Base-by-base conservation (phyloP, 1,284 basidiomycete genomes). In the Mycena sp. region DNA sequence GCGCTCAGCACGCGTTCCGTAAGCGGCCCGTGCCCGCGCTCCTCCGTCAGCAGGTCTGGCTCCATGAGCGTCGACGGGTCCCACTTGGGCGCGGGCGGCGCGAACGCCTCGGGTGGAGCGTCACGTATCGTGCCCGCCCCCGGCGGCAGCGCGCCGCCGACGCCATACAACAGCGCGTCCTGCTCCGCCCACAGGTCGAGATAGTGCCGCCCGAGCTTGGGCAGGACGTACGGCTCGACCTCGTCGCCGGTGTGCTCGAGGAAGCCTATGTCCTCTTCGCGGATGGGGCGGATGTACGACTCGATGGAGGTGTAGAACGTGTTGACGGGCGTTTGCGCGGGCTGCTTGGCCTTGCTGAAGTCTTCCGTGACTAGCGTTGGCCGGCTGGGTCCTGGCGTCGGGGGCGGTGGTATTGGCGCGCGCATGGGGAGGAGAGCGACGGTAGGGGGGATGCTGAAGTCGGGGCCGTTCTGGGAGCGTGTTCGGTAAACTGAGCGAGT, bases 181-280 rank as follows among this genome's bases (percentile, higher is more conserved):
- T 95, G 91, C 67, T 97, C 94, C 66, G 95, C 94, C 96, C 96
- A 98, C 2, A 91, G 82, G 56, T 96, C 92, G 26, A 87, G 83
- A 73, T 98, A 99, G 78, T 96, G 95, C 67, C 89, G 83, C 7
- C 96, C 97, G 1, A 97, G 84, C 61, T 91, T 87, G 7, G 96
- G 96, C 78, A 97, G 87, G 43, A 94, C 80, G 71, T 89, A 97
- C 0, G 93, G 90, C 63, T 95, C 92, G 6, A 92, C 83, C 63
- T 97, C 94, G 71, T 98, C 96, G 19, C 85, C 90, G n/a, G 89
- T 89, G 72, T 92, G 92, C 67, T 93, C 91, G 63, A 98, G 83
- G 77, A 94, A 94, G 6, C 95, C 95, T 30, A 97, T 79, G 72
- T 97, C 95, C 75, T 96, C 95, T 77, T 97, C 95, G 62, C 91